Conservation (phyloP, 768 basidiomycete species). For the Antrodiella citrinella region DNA sequence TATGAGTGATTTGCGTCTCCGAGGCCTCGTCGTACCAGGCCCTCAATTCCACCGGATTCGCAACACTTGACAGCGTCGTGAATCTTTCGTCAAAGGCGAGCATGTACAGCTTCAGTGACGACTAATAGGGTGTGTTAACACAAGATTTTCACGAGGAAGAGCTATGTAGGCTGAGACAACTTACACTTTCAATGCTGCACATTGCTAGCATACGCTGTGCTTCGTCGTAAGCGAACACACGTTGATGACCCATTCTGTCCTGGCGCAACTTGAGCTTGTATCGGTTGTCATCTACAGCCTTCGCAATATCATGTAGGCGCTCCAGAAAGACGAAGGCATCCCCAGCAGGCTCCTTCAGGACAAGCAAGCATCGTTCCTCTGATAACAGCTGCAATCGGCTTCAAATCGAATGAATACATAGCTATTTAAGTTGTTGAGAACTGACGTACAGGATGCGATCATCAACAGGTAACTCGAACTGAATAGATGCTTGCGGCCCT, state of each 20-base stretch:
- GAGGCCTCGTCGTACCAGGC: constrained; percentile 32
- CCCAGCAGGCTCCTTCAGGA: constrained; percentile 29
- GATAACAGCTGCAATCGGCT: no score
- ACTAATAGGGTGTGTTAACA: no score
- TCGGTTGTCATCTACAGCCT: constrained; percentile 10
- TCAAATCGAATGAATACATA: no score
- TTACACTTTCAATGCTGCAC: constrained; percentile 34
- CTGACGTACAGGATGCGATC: constrained; percentile 27
- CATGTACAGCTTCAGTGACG: constrained; percentile 35
- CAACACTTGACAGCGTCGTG: constrained; percentile 31
- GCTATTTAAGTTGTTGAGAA: no score
- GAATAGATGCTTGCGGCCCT: constrained; percentile 8
- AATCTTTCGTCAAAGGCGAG: constrained; percentile 41
- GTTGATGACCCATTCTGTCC: constrained; percentile 38
- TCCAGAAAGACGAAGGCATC: constrained; percentile 36
- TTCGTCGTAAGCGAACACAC: constrained; percentile 44
- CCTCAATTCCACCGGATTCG: constrained; percentile 31
- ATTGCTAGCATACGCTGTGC: constrained; percentile 38
- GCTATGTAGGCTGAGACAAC: no score
- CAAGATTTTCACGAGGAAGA: no score
- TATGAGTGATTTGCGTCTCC: constrained; percentile 21
- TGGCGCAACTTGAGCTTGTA: constrained; percentile 26
- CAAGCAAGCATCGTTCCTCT: constrained; percentile 31
- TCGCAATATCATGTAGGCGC: constrained; percentile 25
- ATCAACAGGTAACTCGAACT: constrained; percentile 21